These are phyloP conservation scores for Cutaneotrichosporon mucoides DNA, from an alignment of 1,284 basidiomycete species.

Conservation along the genomic window DNA sequence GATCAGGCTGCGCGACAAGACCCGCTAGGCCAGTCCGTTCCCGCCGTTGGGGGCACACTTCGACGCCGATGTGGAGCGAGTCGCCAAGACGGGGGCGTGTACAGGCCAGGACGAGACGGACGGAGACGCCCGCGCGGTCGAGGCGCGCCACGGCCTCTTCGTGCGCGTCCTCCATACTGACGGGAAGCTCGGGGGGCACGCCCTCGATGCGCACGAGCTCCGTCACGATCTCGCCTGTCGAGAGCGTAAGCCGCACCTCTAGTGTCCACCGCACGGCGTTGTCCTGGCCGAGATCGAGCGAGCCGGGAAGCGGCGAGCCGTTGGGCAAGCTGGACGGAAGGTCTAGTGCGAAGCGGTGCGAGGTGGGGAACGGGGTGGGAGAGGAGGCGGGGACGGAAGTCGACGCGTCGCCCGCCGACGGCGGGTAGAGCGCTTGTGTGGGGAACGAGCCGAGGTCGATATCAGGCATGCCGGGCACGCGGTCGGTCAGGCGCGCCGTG, in stretches of 20 bases:
- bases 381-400: slow-evolving; percentile 4
- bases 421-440: slow-evolving; percentile 29
- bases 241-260: slow-evolving; percentile 24
- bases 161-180: slow-evolving; percentile 4
- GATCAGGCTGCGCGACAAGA: slow-evolving; percentile 29
- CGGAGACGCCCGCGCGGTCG: slow-evolving; percentile 30
- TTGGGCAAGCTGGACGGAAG: slow-evolving; percentile 23
- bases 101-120: slow-evolving; percentile 33
- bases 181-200: slow-evolving; percentile 32
- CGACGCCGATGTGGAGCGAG: slow-evolving; percentile 37
- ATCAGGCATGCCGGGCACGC: slow-evolving; percentile 25
- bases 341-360: slow-evolving; percentile 37
- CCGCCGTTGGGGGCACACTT: slow-evolving; percentile 31
- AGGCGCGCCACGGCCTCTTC: slow-evolving; percentile 29
- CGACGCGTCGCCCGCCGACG: not conserved
- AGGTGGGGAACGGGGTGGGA: slow-evolving; percentile 24
- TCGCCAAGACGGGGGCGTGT: slow-evolving; percentile 32
- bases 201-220: slow-evolving; percentile 36
- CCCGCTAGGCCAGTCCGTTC: slow-evolving; percentile 32
- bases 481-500: slow-evolving; percentile 26
- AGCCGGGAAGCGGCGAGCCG: slow-evolving; percentile 29
- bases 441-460: slow-evolving; percentile 22
- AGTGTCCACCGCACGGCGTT: slow-evolving; percentile 33
- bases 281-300: slow-evolving; percentile 34
- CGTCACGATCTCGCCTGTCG: slow-evolving; percentile 21